Evolutionary conservation across 345 rosid genomes (phyloP), one percentile per base, ranked within the genome.

Genomic region (Fremontodendron californicum): DNA sequence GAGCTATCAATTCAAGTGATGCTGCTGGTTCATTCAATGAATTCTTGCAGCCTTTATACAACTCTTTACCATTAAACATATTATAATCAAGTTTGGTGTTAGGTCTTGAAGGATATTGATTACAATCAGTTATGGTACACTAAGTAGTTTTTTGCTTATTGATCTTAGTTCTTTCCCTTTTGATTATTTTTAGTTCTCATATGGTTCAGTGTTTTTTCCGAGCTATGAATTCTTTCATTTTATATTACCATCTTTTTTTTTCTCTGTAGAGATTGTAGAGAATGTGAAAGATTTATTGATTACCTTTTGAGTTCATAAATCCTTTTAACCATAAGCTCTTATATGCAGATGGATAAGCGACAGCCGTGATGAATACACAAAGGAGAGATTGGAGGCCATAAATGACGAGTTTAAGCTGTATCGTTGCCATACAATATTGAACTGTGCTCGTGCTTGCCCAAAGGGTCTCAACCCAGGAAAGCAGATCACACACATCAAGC

Each of bases 391-490:
- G 61, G 62, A 89, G 25, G 97, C 98, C 13, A 84, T 93, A 62
- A 81, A 92, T 25, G 93, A 96, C 7, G 97, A 93, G 78, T 96
- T 90, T 77, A 96, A 92, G 93, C 90, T 93, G 31, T 92, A 93
- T 77, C 90, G 98, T 12, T 96, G 99, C 88, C 97, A 93, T 82
- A 91, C 98, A 18, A 93, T 96, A 77, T 78, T 96, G 95, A 96
- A 93, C 78, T 96, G 99, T 79, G 94, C 98, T 23, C 91, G 92
- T 55, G 99, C 99, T 67, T 93, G 98, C 80, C 98, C 99, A 29
- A 96, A 96, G 79, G 98, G 98, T 19, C 81, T 96, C 88, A 96
- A 92, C 83, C 99, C 99, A 55, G 99, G 97, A 48, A 92, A 92
- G 83, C 90, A 96, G 90, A 96, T 96, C 69, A 51, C 43, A 76